Evolutionary conservation across 2,329 filamentous ascomycete genomes (phyloP), one percentile per base, ranked within the genome.

Genomic region (Elsinoe perseae): DNA sequence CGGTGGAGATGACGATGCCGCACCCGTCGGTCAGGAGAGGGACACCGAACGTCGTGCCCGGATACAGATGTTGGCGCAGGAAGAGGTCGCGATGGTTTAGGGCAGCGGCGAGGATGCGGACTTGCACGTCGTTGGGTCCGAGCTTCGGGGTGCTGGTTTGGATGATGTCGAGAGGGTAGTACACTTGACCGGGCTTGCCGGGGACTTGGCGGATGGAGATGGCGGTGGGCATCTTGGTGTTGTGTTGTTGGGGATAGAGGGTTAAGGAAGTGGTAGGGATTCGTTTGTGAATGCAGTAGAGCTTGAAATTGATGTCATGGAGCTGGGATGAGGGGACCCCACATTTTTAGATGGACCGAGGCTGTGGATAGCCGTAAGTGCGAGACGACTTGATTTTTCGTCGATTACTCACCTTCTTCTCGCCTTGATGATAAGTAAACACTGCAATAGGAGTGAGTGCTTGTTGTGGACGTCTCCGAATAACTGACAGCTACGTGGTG

Each of bases 21-120:
- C 80, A 84, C 61, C 89, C 92, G 68, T 97, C 92, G 59, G 90
- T 83, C 23, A 95, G 80, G 40, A 97, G 75, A 1, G 92, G 89
- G 4, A 84, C 77, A 58, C 81, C 79, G 70, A 95, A 95, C 10
- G 86, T 85, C 54, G 89, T 86, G 63, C 82, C 86, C 0, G 92
- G 92, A 75, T 97, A 97, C 38, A 95, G 82, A 67, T 91, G 86
- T 70, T 93, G 90, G 56, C 92, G 87, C 72, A 95, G 87, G 75
- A 96, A 97, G 63, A 95, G 82, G 71, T 97, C 93, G 64, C 91
- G 87, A 75, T 97, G 93, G 76, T 97, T 97, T 52, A 97, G 83
- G 12, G 92, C 86, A 1, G 85, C 87, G 53, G 90, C 87, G 32
- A 81, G 80, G 66, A 97, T 76, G 65, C 82, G 83, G 60, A 97